These are phyloP conservation scores for Xerocomellus dryophilus DNA, from an alignment of 768 basidiomycete species.

Conservation along the genomic window DNA sequence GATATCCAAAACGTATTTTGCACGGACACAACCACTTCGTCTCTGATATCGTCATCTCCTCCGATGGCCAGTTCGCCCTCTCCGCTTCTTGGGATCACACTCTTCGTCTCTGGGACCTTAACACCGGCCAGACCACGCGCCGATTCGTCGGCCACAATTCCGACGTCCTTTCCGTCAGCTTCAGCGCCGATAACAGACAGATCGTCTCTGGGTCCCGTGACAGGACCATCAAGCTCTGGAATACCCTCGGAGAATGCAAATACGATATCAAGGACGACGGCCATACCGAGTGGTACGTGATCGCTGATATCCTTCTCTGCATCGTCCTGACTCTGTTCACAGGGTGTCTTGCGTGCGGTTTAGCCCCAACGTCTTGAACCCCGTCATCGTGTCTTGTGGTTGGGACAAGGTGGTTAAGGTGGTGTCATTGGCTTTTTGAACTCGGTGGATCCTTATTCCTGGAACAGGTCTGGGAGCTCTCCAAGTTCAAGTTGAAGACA, in stretches of 20 bases:
- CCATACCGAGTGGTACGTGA: conserved; percentile 84
- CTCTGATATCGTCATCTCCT: conserved; percentile 97
- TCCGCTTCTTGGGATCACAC: conserved; percentile 99
- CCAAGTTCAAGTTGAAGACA: conserved; percentile 99
- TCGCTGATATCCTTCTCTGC: neutral
- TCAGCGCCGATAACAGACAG: conserved; percentile 99
- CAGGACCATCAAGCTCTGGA: conserved; percentile 98
- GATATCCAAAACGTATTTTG: conserved; percentile 95
- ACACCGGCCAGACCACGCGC: conserved; percentile 94
- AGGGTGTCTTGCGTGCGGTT: conserved; percentile 99
- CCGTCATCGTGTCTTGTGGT: conserved; percentile 97
- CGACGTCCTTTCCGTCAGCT: conserved; percentile 98
- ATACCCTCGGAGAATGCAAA: conserved; percentile 99
- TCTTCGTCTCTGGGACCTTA: conserved; percentile 98
- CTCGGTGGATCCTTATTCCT: conserved; percentile 20
- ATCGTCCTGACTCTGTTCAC: neutral
- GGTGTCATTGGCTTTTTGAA: conserved; percentile 28
- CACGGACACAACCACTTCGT: conserved; percentile 99
- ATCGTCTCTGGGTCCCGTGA: conserved; percentile 99
- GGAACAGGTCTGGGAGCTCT: conserved; percentile 96
- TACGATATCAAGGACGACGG: conserved; percentile 99
- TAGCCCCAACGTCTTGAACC: conserved; percentile 95
- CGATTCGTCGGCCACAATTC: conserved; percentile 97
- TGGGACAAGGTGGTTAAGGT: conserved; percentile 99
- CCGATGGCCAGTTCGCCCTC: conserved; percentile 98